These are phyloP conservation scores for Erodium trifolium DNA, from an alignment of 441 rosid species.

Conservation along the genomic window DNA sequence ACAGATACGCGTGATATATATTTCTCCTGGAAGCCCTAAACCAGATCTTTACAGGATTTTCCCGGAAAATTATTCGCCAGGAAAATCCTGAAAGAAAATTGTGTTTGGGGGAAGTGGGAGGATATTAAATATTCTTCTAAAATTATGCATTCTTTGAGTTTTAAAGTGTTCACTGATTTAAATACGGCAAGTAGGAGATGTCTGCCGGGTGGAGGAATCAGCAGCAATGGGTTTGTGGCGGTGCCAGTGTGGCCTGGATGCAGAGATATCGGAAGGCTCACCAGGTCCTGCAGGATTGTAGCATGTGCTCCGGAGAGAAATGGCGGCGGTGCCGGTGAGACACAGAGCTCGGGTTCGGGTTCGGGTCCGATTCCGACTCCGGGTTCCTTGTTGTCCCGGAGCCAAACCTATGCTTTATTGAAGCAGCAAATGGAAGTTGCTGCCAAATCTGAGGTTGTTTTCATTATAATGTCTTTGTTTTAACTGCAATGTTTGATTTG, in stretches of 20 bases:
- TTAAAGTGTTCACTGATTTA: constrained; percentile 28
- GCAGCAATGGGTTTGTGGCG: constrained; percentile 11
- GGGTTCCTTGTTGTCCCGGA: constrained; percentile 33
- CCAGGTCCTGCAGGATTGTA: constrained; percentile 19
- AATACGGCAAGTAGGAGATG: constrained; percentile 17
- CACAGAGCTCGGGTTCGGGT: constrained; percentile 27
- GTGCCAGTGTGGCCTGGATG: constrained; percentile 6
- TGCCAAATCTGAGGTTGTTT: constrained; percentile 53
- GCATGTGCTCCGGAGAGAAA: constrained; percentile 30
- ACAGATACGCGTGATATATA: background rate
- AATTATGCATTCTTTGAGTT: constrained; percentile 28
- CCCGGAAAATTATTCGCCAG: background rate
- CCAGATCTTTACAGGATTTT: background rate
- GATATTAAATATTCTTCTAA: background rate
- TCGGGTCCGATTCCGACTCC: constrained; percentile 19
- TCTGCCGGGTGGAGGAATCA: constrained; percentile 15
- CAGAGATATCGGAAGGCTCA: constrained; percentile 19
- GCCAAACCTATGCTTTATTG: constrained; percentile 47
- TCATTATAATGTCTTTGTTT: background rate
- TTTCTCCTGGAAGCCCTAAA: background rate
- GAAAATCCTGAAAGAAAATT: constrained; percentile 1
- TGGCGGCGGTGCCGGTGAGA: constrained; percentile 28
- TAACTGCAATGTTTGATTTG: background rate
- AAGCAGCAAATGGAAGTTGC: constrained; percentile 63
- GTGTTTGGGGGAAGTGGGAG: background rate